Percentiles rank a stretch among this genome's conserved stretches.
phyloP scores from a whole-genome alignment of 148 eudicot genomes.

The Chenopodium suecicum region DNA sequence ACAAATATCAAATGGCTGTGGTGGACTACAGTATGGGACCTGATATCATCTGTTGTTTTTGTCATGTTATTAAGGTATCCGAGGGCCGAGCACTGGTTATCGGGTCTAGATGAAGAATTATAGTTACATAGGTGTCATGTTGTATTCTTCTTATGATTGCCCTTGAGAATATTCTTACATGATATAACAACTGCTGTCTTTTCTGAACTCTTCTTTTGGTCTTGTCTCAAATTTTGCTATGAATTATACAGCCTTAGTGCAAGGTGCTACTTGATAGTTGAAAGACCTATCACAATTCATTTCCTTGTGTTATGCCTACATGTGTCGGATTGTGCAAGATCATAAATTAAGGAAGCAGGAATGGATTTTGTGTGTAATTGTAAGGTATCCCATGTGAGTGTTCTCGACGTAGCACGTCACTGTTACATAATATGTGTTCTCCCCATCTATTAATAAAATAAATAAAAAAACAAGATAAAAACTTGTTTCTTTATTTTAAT shows the following conservation, averaged over 20 bases:
- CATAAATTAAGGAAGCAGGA: background rate
- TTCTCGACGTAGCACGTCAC: background rate
- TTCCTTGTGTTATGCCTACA: background rate
- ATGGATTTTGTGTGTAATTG: background rate
- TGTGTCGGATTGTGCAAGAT: background rate
- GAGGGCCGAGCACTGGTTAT: background rate
- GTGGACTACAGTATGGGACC: background rate
- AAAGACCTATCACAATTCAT: background rate
- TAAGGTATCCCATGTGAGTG: background rate
- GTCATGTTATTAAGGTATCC: background rate
- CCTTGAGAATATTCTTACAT: background rate
- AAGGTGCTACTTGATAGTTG: background rate
- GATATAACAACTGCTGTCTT: slow-evolving; percentile 6
- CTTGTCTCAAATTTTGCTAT: background rate
- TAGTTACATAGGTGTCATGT: background rate
- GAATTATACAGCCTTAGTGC: background rate
- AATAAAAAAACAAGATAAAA: no score
- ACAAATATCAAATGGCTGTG: background rate
- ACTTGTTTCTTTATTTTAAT: background rate
- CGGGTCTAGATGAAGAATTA: background rate
- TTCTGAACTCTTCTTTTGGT: slow-evolving; percentile 1
- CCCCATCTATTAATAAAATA: background rate
- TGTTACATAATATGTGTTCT: background rate
- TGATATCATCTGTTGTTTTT: slow-evolving; percentile 1
- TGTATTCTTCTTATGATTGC: background rate